phyloP scores from a whole-genome alignment of 2,329 filamentous ascomycete genomes.

The Talaromyces sp. region DNA sequence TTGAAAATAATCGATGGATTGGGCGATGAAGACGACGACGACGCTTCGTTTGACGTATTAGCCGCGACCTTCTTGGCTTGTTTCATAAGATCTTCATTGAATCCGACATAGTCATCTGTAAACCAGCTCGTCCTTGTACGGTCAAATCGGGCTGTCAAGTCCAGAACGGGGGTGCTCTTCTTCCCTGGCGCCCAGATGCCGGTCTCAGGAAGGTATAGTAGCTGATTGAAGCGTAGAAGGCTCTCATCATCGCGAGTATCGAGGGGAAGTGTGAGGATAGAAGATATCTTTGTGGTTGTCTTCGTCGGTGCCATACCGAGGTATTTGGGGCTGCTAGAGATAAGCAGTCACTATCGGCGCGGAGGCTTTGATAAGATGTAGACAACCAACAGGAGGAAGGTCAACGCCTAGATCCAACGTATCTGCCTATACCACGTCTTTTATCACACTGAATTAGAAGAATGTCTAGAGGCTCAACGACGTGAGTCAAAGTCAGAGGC shows the following conservation, averaged over 20 bases:
- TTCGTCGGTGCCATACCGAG: conserved; percentile 7
- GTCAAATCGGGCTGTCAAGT: conserved; percentile 5
- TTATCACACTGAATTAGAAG: not conserved
- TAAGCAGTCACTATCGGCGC: not conserved
- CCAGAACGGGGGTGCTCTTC: conserved; percentile 8
- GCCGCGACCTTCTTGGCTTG: conserved; percentile 3
- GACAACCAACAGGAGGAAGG: not conserved
- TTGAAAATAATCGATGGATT: conserved; percentile 8
- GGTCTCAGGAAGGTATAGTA: conserved; percentile 9
- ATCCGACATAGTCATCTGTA: conserved; percentile 6
- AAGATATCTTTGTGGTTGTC: not conserved
- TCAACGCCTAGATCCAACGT: not conserved
- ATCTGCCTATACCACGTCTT: not conserved
- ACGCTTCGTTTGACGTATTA: not conserved
- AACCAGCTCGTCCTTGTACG: conserved; percentile 7
- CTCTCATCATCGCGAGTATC: conserved; percentile 7
- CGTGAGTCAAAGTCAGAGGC: not conserved
- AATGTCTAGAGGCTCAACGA: not conserved
- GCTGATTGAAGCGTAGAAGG: conserved; percentile 6
- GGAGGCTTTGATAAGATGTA: not conserved
- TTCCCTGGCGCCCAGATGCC: conserved; percentile 9
- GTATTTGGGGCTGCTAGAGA: not conserved
- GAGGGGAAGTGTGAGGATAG: conserved; percentile 6
- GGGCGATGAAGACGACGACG: not conserved
- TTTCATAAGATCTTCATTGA: conserved; percentile 6